These are phyloP conservation scores for Copromyces sp. DNA, from an alignment of 495 filamentous ascomycete genomes.

Conservation along the genomic window DNA sequence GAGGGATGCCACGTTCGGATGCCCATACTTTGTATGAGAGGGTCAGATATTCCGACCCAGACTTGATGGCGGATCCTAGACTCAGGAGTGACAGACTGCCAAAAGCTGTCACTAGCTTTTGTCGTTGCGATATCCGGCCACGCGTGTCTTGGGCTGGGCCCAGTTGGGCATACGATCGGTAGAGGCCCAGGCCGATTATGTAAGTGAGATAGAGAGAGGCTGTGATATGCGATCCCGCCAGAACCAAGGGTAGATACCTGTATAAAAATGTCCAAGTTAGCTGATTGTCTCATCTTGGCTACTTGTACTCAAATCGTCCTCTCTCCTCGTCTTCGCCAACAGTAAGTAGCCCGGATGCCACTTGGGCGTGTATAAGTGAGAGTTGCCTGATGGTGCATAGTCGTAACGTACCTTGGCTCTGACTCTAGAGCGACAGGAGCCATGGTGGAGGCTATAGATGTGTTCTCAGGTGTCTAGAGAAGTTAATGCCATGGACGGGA, in stretches of 20 bases:
- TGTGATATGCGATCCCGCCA: constrained; percentile 25
- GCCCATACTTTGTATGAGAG: constrained; percentile 44
- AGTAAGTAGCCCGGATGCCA: neutral
- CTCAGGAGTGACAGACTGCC: constrained; percentile 29
- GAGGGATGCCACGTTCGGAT: constrained; percentile 28
- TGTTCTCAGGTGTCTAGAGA: neutral
- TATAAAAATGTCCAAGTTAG: constrained; percentile 1
- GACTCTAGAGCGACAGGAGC: constrained; percentile 23
- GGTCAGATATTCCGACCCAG: constrained; percentile 21
- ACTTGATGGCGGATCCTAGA: constrained; percentile 27
- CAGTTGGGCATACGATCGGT: constrained; percentile 34
- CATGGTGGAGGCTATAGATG: constrained; percentile 10
- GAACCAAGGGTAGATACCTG: constrained; percentile 31
- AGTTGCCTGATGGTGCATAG: neutral
- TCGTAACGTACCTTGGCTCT: constrained; percentile 19
- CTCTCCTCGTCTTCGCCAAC: neutral
- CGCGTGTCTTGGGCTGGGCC: constrained; percentile 37
- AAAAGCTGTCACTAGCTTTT: constrained; percentile 32
- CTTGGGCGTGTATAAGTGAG: neutral
- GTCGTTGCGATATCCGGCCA: constrained; percentile 31
- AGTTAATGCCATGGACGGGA: neutral
- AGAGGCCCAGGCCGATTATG: constrained; percentile 28
- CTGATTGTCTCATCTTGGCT: neutral
- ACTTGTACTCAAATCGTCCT: neutral
- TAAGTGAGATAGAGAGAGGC: constrained; percentile 28